phyloP scores from a whole-genome alignment of 2,329 filamentous ascomycete genomes.

The Xylariaceae sp. region DNA sequence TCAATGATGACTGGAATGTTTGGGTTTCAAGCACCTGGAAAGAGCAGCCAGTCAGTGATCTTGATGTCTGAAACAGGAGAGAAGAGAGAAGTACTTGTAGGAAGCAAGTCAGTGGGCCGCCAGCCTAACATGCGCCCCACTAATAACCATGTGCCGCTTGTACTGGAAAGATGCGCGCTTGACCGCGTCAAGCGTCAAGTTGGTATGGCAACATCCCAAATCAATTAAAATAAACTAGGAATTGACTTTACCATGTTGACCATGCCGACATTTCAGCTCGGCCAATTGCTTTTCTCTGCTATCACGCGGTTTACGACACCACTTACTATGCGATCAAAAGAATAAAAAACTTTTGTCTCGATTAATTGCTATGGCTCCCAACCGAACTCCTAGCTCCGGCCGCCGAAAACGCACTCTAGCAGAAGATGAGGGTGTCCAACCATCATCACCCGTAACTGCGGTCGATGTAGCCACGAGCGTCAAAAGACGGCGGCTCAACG shows the following conservation, averaged over 20 bases:
- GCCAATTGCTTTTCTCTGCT: neutral
- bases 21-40: too few species aligned
- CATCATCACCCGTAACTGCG: constrained; percentile 20
- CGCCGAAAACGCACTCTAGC: constrained; percentile 25
- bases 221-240: neutral
- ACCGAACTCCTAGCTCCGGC: constrained; percentile 17
- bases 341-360: neutral
- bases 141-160: neutral
- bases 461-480: constrained; percentile 17
- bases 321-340: constrained; percentile 1
- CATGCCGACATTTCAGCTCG: neutral
- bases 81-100: too few species aligned
- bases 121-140: neutral
- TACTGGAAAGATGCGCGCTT: constrained; percentile 8
- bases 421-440: constrained; percentile 20
- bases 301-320: neutral
- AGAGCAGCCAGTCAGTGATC: too few species aligned
- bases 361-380: constrained; percentile 19
- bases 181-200: constrained; percentile 7
- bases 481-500: constrained; percentile 22
- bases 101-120: neutral
- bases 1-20: too few species aligned
- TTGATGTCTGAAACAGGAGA: too few species aligned
- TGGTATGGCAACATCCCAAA: neutral
- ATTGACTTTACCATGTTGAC: neutral